Base-by-base conservation (phyloP, 768 basidiomycete genomes). In the Lyophyllum semitale region DNA sequence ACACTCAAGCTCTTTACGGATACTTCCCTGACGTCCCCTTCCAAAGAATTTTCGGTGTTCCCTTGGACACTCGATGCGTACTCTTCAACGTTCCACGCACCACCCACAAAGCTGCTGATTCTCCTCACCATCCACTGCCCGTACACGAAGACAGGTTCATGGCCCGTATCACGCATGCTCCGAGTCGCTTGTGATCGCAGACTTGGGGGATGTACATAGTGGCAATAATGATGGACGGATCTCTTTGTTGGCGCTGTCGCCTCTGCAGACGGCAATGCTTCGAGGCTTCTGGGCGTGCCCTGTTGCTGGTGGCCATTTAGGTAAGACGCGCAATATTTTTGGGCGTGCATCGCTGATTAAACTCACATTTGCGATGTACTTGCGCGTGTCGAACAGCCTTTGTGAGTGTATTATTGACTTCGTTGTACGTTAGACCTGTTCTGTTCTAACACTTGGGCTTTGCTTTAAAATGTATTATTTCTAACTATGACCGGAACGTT, bases 131-230 rank as follows among this genome's bases (percentile, higher is more conserved):
- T 76, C 35, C 78, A 83, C 58, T 78, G n/a, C n/a, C n/a, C 80
- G 7, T 84, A 83, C 59, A 82, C 81, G 38, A 84, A 84, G 67
- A 78, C 81, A 55, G 79, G 78, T 77, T 46, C 67, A 51, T 50
- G 26, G 30, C 40, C 18, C 26, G 43, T 17, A 23, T 17, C 8
- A 15, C 26, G 29, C 26, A 44, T 33, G 35, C 35, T 6, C 35
- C 20, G n/a, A 47, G 12, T 37, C 9, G 40, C 32, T 47, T 30
- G 7, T 25, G 30, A 20, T 13, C 29, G 18, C 56, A 78, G 84
- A 84, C 58, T n/a, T 85, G 84, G 85, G 69, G 83, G 47, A 78
- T 84, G 6, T 85, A 78, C 75, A 83, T 81, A 0, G 79, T 82
- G 17, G 80, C 73, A 5, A 78, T 80, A 13, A 78, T 77, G 61